Base-by-base conservation (phyloP, 345 rosid species). In the Moricandia arvensis region DNA sequence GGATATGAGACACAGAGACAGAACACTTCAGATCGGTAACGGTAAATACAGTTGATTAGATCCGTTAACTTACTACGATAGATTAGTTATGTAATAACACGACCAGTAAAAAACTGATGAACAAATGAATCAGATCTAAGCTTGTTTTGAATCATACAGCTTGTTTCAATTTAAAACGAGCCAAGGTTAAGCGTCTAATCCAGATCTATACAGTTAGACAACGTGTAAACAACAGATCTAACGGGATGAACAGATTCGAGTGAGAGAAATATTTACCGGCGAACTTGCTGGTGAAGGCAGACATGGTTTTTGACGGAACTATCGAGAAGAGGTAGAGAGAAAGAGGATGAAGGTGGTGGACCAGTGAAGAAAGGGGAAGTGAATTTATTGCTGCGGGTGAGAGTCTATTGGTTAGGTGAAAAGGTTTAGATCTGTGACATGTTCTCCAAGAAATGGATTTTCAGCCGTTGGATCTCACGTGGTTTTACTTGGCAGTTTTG, bases 241-340 rank as follows among this genome's bases (percentile, higher is more conserved):
- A 47, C 38, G 33, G 8, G 6, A 30, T 6, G 38, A 34, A 15
- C 0, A 11, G 31, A 57, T 45, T 45, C 51, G 64, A 17, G 8
- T 5, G 60, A 43, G 7, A 21, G 5, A 21, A 29, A 72, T 34
- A 1, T 13, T 49, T 59, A 93, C 97, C 98, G 15, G 89, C 85
- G 86, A 89, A 91, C 83, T 91, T 89, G 76, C 91, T 84, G 83
- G 68, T 82, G 90, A 73, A 93, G 86, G 87, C 84, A 80, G 98
- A 88, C 98, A 93, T 93, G 81, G 8, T 69, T 73, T 51, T 15
- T 71, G 61, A 18, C 30, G 54, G 21, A 31, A 10, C 10, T 54
- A 34, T 49, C 68, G 17, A 64, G 54, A 26, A 16, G 15, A 3
- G n/a, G 9, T 16, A 49, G 9, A 15, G 70, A 43, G 37, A 61